These are phyloP conservation scores for Puccinia polysora DNA, from an alignment of 1,284 basidiomycete species.

Conservation along the genomic window DNA sequence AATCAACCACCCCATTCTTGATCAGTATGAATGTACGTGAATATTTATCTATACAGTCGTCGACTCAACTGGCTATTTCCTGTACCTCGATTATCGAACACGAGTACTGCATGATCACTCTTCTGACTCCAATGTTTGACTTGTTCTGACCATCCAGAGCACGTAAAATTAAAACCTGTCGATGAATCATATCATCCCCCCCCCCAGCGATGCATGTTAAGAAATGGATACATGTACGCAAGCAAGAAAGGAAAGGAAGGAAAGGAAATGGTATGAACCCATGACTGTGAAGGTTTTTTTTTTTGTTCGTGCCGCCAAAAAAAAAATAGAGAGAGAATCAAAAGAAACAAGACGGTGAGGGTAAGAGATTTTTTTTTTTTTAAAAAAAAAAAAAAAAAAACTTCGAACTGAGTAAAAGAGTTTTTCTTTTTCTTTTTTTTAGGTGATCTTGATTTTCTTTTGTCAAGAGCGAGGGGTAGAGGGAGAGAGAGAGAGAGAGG, in stretches of 20 bases:
- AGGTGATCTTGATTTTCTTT: background rate
- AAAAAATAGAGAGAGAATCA: background rate
- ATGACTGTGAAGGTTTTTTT: constrained; percentile 21
- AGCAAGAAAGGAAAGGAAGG: background rate
- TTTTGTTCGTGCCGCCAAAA: background rate
- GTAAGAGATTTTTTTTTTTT: too few species aligned
- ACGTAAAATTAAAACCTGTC: constrained; percentile 54
- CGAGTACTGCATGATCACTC: constrained; percentile 60
- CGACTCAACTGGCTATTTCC: constrained; percentile 57
- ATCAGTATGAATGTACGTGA: too few species aligned
- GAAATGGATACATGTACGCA: background rate
- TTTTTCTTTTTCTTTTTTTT: background rate
- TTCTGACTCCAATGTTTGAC: constrained; percentile 51
- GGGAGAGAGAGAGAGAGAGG: background rate
- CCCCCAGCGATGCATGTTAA: background rate
- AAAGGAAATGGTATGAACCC: background rate
- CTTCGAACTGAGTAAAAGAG: background rate
- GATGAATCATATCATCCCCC: constrained; percentile 10
- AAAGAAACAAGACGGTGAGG: too few species aligned
- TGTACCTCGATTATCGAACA: constrained; percentile 83
- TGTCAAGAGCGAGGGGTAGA: background rate
- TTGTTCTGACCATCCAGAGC: constrained; percentile 51
- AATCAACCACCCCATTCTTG: too few species aligned
- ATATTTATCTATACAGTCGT: too few species aligned
- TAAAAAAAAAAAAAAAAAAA: too few species aligned